Evolutionary conservation across 805 yeast genomes (phyloP).

Genomic region (Ogataea nonfermentans): DNA sequence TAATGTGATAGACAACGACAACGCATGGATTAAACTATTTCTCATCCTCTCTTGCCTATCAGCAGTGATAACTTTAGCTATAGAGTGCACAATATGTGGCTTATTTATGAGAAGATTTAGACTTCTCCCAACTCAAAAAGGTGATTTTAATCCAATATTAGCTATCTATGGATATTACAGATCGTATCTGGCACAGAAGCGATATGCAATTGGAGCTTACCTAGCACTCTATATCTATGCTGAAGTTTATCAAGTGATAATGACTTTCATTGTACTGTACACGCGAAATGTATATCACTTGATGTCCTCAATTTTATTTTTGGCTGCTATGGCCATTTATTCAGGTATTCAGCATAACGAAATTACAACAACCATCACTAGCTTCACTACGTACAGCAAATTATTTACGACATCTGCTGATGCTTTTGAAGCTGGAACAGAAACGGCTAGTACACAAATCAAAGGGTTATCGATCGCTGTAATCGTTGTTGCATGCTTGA

Average conservation of each 20-base stretch:
- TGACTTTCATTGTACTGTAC: slow-evolving; percentile 37
- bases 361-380: slow-evolving; percentile 28
- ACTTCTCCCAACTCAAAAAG: slow-evolving; percentile 21
- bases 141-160: slow-evolving; percentile 17
- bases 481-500: slow-evolving; percentile 36
- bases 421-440: slow-evolving; percentile 9
- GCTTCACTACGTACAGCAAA: slow-evolving; percentile 12
- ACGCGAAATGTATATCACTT: slow-evolving; percentile 40
- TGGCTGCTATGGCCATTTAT: slow-evolving; percentile 42
- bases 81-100: slow-evolving; percentile 40
- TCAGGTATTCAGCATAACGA: slow-evolving; percentile 44
- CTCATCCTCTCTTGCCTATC: slow-evolving; percentile 34
- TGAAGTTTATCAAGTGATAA: slow-evolving; percentile 38
- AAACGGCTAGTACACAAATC: slow-evolving; percentile 31
- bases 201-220: slow-evolving; percentile 31
- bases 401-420: slow-evolving; percentile 11
- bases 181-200: slow-evolving; percentile 12
- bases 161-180: slow-evolving; percentile 31
- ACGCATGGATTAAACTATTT: slow-evolving; percentile 25
- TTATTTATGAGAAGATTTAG: slow-evolving; percentile 37
- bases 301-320: slow-evolving; percentile 33
- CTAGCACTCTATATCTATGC: slow-evolving; percentile 45
- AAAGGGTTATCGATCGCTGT: slow-evolving; percentile 40
- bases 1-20: slow-evolving; percentile 20
- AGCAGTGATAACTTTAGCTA: slow-evolving; percentile 36